Conservation (phyloP, 257 asterid species). For the Solanum bulbocastanum region DNA sequence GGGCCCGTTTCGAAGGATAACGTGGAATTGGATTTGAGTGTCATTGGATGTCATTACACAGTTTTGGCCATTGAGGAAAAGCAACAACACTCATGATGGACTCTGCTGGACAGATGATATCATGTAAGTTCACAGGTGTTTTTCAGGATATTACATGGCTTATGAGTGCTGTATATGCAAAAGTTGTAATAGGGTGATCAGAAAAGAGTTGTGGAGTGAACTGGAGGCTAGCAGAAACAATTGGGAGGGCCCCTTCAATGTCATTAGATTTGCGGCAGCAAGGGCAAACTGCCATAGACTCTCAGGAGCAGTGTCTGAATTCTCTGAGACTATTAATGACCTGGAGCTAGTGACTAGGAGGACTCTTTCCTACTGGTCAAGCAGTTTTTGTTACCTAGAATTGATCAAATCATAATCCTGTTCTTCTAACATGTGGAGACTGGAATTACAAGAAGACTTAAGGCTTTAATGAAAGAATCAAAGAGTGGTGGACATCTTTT, state of each 20-base stretch:
- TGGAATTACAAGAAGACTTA: too few relatives aligned
- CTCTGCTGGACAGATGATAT: not conserved
- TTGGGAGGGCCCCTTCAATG: not conserved
- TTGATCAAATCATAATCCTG: too few relatives aligned
- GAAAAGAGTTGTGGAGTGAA: not conserved
- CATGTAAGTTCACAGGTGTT: too few relatives aligned
- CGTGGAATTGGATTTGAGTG: not conserved
- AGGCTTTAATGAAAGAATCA: too few relatives aligned
- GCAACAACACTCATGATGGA: not conserved
- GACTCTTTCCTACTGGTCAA: too few relatives aligned
- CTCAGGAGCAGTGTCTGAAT: not conserved
- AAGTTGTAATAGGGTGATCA: not conserved
- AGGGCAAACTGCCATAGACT: not conserved
- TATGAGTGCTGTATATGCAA: too few relatives aligned
- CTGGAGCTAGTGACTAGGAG: not conserved
- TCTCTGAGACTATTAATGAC: not conserved
- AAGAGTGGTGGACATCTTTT: too few relatives aligned
- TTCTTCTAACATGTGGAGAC: too few relatives aligned
- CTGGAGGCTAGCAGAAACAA: not conserved
- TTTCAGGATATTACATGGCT: too few relatives aligned
- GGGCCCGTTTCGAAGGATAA: not conserved
- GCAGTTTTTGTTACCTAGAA: too few relatives aligned
- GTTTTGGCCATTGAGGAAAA: not conserved
- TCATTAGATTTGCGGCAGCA: not conserved
- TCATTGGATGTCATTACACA: not conserved